Percentiles rank a stretch among this genome's conserved stretches.
Evolutionary conservation across 106 monocot genomes (phyloP).

Genomic region (Xerophyta viscosa): DNA sequence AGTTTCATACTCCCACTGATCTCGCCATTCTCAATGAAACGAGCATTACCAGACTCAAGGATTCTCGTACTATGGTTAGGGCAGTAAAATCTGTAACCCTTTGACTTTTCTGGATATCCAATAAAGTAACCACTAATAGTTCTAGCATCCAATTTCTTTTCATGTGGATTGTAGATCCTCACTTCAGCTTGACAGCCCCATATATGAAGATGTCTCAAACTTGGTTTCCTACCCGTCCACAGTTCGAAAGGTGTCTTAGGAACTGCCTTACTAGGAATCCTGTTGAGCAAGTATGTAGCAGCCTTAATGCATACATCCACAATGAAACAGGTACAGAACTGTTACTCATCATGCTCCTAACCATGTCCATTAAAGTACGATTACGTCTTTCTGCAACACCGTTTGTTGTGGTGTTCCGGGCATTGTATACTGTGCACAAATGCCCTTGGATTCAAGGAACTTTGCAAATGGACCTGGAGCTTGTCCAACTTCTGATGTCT

Average conservation of each 20-base stretch:
- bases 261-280: slow-evolving; percentile 7
- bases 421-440: slow-evolving; percentile 1
- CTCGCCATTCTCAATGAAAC: not conserved
- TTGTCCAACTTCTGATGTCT: not conserved
- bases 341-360: slow-evolving; percentile 6
- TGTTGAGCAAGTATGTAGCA: not conserved
- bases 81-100: slow-evolving; percentile 3
- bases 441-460: not conserved
- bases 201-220: slow-evolving; percentile 5
- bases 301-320: not conserved
- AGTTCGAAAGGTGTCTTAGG: slow-evolving; percentile 1
- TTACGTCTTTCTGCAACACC: not conserved
- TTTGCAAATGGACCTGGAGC: not conserved
- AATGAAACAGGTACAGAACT: not conserved
- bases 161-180: slow-evolving; percentile 2
- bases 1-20: not conserved
- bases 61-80: slow-evolving; percentile 2
- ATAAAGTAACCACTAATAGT: slow-evolving; percentile 5
- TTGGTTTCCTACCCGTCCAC: slow-evolving; percentile 7
- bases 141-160: slow-evolving; percentile 3
- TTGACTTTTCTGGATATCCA: not conserved
- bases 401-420: not conserved
- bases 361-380: slow-evolving; percentile 5
- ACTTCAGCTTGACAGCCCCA: slow-evolving; percentile 2
- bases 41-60: not conserved